phyloP scores from a whole-genome alignment of 768 basidiomycete genomes.

The Suillus clintonianus region DNA sequence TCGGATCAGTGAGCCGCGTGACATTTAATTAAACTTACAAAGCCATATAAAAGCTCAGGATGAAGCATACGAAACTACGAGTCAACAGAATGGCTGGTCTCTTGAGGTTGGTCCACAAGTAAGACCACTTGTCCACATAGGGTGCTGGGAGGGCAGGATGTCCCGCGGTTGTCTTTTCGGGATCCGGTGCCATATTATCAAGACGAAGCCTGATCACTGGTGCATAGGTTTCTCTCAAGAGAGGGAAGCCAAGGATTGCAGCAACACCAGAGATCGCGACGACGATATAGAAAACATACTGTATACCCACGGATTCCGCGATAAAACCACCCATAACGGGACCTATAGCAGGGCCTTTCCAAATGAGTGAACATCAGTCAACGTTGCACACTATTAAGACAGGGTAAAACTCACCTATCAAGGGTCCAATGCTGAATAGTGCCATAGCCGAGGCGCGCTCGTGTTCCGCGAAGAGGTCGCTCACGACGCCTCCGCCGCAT shows the following conservation, averaged over 20 bases:
- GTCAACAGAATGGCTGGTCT: constrained; percentile 63
- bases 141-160: constrained; percentile 25
- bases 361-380: constrained; percentile 8
- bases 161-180: constrained; percentile 41
- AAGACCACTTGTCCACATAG: constrained; percentile 34
- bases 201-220: constrained; percentile 62
- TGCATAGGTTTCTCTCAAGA: constrained; percentile 73
- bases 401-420: constrained; percentile 44
- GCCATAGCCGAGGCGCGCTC: constrained; percentile 75
- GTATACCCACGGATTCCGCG: constrained; percentile 56
- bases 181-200: constrained; percentile 41
- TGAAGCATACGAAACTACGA: constrained; percentile 67
- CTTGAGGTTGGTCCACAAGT: constrained; percentile 60
- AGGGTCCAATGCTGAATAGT: constrained; percentile 61
- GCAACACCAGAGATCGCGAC: constrained; percentile 45
- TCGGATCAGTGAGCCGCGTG: not conserved
- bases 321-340: constrained; percentile 72
- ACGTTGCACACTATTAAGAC: not conserved
- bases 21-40: constrained; percentile 48
- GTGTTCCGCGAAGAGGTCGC: constrained; percentile 64
- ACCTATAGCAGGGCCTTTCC: constrained; percentile 53
- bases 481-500: constrained; percentile 61
- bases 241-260: constrained; percentile 53
- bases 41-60: constrained; percentile 72
- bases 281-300: constrained; percentile 62